phyloP scores from a whole-genome alignment of 768 basidiomycete species.

The Amyloporia xantha region DNA sequence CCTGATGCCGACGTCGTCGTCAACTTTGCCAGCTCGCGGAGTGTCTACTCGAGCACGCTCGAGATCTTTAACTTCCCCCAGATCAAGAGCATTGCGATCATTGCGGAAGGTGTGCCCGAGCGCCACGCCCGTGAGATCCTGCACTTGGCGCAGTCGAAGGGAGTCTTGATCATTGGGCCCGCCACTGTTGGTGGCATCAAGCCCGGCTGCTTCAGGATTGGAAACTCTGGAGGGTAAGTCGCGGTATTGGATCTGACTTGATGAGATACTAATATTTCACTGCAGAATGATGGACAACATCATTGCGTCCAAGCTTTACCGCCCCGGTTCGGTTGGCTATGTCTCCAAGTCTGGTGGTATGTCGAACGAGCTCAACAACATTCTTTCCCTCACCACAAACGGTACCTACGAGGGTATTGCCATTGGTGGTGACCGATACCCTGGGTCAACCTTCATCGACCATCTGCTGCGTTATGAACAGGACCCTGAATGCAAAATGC shows the following conservation, averaged over 20 bases:
- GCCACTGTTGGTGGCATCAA: constrained; percentile 99
- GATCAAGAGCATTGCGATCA: constrained; percentile 78
- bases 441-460: constrained; percentile 98
- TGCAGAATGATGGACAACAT: constrained; percentile 99
- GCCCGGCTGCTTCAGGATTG: constrained; percentile 99
- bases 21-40: constrained; percentile 94
- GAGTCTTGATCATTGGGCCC: constrained; percentile 90
- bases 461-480: constrained; percentile 96
- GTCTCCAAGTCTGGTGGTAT: constrained; percentile 99
- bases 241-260: too few species aligned
- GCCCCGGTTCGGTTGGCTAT: constrained; percentile 94
- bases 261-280: too few species aligned
- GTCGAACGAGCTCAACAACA: constrained; percentile 99
- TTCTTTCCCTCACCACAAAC: constrained; percentile 92
- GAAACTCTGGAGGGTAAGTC: constrained; percentile 92
- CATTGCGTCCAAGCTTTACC: constrained; percentile 97
- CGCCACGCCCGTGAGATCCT: constrained; percentile 95
- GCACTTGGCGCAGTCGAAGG: constrained; percentile 77
- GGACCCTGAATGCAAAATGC: constrained; percentile 98
- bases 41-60: constrained; percentile 90
- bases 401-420: constrained; percentile 99
- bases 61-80: constrained; percentile 76
- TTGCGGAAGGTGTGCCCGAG: constrained; percentile 99
- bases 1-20: constrained; percentile 95
- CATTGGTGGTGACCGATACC: constrained; percentile 99